Conservation (phyloP, 1,284 basidiomycete genomes). For the Rhodotorula sp. region DNA sequence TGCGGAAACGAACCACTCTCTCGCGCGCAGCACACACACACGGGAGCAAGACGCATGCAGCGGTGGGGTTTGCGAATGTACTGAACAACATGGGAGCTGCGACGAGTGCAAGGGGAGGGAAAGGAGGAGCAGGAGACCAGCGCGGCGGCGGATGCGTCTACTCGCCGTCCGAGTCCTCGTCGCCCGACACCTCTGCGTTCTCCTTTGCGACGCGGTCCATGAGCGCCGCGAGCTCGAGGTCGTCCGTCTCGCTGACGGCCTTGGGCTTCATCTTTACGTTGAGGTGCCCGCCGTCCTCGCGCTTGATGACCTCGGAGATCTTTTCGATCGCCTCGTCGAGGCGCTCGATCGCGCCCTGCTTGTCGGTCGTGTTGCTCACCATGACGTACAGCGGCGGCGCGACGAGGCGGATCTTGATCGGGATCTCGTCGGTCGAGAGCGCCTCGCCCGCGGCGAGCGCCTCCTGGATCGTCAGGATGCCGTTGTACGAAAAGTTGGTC, state of each 20-base stretch:
- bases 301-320: constrained; percentile 81
- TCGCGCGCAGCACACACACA: too few relatives aligned
- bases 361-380: constrained; percentile 94
- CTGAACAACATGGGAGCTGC: too few relatives aligned
- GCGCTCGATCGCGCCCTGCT: constrained; percentile 87
- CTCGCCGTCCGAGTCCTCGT: constrained; percentile 43
- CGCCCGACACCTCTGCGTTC: constrained; percentile 84
- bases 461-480: constrained; percentile 97
- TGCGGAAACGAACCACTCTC: too few relatives aligned
- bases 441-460: constrained; percentile 85
- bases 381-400: constrained; percentile 96
- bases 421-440: constrained; percentile 83
- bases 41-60: too few relatives aligned
- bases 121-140: neutral
- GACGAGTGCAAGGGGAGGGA: neutral
- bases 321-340: constrained; percentile 90
- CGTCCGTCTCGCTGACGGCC: constrained; percentile 94
- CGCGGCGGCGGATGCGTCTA: neutral
- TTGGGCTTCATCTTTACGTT: constrained; percentile 99
- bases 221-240: constrained; percentile 87
- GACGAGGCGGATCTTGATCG: constrained; percentile 95
- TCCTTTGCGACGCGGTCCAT: constrained; percentile 90
- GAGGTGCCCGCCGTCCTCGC: constrained; percentile 74
- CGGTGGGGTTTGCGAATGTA: too few relatives aligned
- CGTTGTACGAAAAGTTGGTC: constrained; percentile 93